Evolutionary conservation across 2,329 filamentous ascomycete species (phyloP).

Genomic region (Decorospora gaudefroyi): DNA sequence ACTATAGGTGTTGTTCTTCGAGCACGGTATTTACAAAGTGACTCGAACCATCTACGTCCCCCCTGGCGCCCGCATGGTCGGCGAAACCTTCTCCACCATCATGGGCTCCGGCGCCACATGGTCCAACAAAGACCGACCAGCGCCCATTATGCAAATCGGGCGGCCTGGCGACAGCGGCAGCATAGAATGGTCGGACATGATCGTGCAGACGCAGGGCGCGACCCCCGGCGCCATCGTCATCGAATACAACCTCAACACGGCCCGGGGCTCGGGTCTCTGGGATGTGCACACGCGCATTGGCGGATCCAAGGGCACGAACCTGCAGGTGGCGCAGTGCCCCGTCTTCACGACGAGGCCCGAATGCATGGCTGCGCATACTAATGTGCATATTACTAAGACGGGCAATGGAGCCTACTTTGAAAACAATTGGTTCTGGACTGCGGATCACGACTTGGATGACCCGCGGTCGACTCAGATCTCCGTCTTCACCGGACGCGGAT

Average conservation of each 20-base stretch:
- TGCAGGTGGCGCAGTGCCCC: constrained; percentile 76
- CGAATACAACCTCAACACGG: constrained; percentile 68
- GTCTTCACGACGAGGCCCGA: constrained; percentile 66
- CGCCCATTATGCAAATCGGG: constrained; percentile 70
- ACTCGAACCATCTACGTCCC: constrained; percentile 62
- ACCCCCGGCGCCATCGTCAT: constrained; percentile 71
- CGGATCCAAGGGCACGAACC: constrained; percentile 74
- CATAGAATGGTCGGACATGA: constrained; percentile 74
- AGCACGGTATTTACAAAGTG: constrained; percentile 63
- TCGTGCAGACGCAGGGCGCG: constrained; percentile 72
- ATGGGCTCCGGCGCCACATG: constrained; percentile 70
- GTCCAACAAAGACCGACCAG: constrained; percentile 58
- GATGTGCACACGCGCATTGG: constrained; percentile 87
- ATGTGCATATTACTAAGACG: constrained; percentile 56
- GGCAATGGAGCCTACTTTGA: constrained; percentile 73
- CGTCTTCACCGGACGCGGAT: constrained; percentile 84
- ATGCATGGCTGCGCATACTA: constrained; percentile 72
- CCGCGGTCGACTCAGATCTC: constrained; percentile 72
- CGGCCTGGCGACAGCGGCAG: constrained; percentile 65
- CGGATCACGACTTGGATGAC: constrained; percentile 90
- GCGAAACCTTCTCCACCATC: constrained; percentile 83
- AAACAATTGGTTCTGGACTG: constrained; percentile 89
- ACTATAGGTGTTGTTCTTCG: constrained; percentile 58
- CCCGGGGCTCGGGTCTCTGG: constrained; percentile 69
- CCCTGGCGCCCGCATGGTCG: constrained; percentile 77